These are phyloP conservation scores for Talaromyces sp. DNA, from an alignment of 2,329 filamentous ascomycete species.

Conservation along the genomic window DNA sequence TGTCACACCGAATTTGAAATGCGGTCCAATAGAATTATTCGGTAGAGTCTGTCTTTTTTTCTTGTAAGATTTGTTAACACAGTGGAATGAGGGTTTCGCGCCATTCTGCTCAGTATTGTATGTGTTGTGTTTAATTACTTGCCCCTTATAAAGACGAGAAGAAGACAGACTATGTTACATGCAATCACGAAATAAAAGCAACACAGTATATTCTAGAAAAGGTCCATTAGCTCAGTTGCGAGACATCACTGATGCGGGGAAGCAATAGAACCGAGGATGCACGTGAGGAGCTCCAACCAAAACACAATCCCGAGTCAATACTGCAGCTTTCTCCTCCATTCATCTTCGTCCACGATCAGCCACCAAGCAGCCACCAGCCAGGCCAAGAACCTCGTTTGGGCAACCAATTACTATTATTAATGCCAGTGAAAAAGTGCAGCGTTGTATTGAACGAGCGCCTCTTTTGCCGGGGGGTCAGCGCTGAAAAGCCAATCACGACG, in stretches of 20 bases:
- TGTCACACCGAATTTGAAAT: neutral
- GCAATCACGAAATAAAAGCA: neutral
- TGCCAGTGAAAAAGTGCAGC: neutral
- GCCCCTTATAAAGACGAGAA: neutral
- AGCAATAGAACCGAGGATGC: neutral
- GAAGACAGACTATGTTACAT: neutral
- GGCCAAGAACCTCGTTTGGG: neutral
- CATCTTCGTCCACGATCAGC: neutral
- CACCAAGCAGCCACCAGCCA: neutral
- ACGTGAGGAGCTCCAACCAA: neutral
- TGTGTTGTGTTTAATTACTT: neutral
- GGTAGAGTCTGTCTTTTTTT: neutral
- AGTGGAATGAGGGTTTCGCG: neutral
- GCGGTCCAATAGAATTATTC: neutral
- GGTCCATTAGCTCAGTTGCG: neutral
- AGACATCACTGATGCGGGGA: neutral
- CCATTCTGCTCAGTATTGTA: neutral
- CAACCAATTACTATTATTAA: neutral
- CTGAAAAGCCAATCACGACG: neutral
- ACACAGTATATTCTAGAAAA: neutral
- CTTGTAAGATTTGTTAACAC: neutral
- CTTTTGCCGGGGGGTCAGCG: neutral
- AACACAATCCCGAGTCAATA: neutral
- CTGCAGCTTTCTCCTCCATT: neutral
- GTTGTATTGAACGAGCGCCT: neutral